Conservation (phyloP, 306 rosid species). For the Inga leiocalycina region DNA sequence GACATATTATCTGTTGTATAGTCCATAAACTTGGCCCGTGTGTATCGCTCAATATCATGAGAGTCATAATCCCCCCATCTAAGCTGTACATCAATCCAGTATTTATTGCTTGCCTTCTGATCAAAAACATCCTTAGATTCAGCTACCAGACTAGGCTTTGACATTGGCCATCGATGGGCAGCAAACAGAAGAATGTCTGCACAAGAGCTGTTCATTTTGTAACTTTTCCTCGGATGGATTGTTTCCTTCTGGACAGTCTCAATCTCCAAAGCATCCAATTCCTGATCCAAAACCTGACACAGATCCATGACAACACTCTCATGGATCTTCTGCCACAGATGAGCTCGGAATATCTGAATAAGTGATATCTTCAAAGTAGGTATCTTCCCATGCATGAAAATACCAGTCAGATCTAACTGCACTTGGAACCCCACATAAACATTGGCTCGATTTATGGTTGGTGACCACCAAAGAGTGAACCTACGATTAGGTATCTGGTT, state of each 20-base stretch:
- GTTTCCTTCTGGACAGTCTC: conserved; percentile 99
- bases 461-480: conserved; percentile 99
- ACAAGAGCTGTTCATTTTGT: conserved; percentile 99
- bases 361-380: conserved; percentile 97
- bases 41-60: conserved; percentile 97
- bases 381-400: conserved; percentile 99
- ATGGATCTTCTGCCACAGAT: conserved; percentile 99
- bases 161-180: conserved; percentile 99
- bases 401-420: conserved; percentile 97
- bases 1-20: conserved; percentile 99
- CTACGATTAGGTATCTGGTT: conserved; percentile 99
- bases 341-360: conserved; percentile 97
- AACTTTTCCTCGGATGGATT: conserved; percentile 97
- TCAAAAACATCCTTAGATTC: conserved; percentile 99
- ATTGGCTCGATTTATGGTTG: conserved; percentile 96
- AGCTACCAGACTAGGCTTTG: conserved; percentile 98
- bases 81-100: conserved; percentile 98
- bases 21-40: conserved; percentile 98
- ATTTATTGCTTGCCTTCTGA: conserved; percentile 97
- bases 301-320: conserved; percentile 99
- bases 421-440: conserved; percentile 99
- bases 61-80: conserved; percentile 99
- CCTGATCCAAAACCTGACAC: conserved; percentile 99
- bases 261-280: conserved; percentile 96
- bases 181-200: conserved; percentile 97